A percentile compares a stretch with the other conserved stretches of the same genome.
These are phyloP conservation scores for Chaetoceros muelleri DNA, from an alignment of 108 stramenopile species.

Conservation along the genomic window DNA sequence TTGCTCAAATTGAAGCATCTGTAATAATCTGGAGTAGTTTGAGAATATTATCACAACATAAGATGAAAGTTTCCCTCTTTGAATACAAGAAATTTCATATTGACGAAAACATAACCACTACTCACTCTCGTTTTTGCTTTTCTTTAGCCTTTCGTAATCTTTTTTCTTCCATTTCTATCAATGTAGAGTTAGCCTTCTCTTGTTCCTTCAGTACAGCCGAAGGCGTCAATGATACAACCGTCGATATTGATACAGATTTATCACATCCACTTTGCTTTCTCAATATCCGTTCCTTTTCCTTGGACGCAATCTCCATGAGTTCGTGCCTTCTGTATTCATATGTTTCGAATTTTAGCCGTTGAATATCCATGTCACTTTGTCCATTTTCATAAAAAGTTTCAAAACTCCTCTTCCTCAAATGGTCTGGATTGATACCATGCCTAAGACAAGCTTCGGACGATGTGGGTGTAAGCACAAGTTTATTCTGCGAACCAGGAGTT, in stretches of 20 bases:
- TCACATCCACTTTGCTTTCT: conserved; percentile 5
- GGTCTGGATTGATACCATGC: conserved; percentile 37
- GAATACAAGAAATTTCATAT: too few relatives aligned
- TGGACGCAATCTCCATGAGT: conserved; percentile 39
- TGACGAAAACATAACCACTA: too few relatives aligned
- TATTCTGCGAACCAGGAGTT: conserved; percentile 3
- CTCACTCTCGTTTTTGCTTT: conserved; percentile 47
- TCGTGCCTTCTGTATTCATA: conserved; percentile 55
- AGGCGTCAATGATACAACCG: conserved; percentile 18
- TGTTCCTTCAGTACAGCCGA: conserved; percentile 29
- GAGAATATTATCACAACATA: too few relatives aligned
- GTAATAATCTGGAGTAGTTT: too few relatives aligned
- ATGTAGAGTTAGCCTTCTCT: conserved; percentile 28
- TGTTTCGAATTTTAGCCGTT: conserved; percentile 48
- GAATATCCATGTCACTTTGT: conserved; percentile 40
- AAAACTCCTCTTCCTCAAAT: conserved; percentile 41
- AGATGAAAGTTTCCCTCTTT: too few relatives aligned
- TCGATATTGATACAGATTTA: background rate
- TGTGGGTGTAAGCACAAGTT: conserved; percentile 40
- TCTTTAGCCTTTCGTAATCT: conserved; percentile 43
- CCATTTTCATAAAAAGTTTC: conserved; percentile 52
- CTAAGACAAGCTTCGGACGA: conserved; percentile 49
- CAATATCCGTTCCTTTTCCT: conserved; percentile 27
- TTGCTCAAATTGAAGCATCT: conserved; percentile 36
- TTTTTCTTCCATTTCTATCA: conserved; percentile 40